Conservation (phyloP, 2,329 filamentous ascomycete genomes). For the Hypomyces rosellus region DNA sequence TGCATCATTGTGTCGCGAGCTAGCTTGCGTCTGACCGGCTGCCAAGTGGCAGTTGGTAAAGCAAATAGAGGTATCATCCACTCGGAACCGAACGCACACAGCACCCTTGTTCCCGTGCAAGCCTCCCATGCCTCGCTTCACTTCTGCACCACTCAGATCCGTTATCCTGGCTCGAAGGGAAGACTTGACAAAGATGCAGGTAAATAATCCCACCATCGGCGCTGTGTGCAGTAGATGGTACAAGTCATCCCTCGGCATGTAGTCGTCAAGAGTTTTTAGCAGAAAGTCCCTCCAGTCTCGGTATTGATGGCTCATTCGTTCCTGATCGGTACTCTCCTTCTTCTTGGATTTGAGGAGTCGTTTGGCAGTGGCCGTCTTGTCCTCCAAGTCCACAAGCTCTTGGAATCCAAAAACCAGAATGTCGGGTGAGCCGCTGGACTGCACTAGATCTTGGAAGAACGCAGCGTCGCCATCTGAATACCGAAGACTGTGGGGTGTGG, state of each 20-base stretch:
- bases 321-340: constrained; percentile 70
- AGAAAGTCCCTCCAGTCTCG: constrained; percentile 93
- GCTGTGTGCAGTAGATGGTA: constrained; percentile 86
- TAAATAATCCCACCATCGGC: constrained; percentile 86
- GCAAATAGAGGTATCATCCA: constrained; percentile 91
- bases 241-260: constrained; percentile 66
- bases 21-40: constrained; percentile 85
- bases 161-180: constrained; percentile 69
- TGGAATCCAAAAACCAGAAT: constrained; percentile 96
- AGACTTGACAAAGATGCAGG: constrained; percentile 88
- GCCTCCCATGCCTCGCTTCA: constrained; percentile 95
- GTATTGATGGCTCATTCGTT: constrained; percentile 96
- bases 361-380: constrained; percentile 97
- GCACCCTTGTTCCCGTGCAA: constrained; percentile 96
- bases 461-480: constrained; percentile 62
- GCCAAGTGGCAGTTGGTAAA: constrained; percentile 97
- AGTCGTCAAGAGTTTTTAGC: constrained; percentile 73
- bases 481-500: constrained; percentile 76
- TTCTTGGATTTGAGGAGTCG: constrained; percentile 90
- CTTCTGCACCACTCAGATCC: constrained; percentile 70
- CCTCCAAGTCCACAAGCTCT: constrained; percentile 94
- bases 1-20: constrained; percentile 86
- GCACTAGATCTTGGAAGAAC: constrained; percentile 77
- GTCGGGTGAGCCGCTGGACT: constrained; percentile 72
- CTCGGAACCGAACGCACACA: constrained; percentile 80